These are phyloP conservation scores for Cyberlindnera americana DNA, from an alignment of 805 yeast genomes.

Conservation along the genomic window DNA sequence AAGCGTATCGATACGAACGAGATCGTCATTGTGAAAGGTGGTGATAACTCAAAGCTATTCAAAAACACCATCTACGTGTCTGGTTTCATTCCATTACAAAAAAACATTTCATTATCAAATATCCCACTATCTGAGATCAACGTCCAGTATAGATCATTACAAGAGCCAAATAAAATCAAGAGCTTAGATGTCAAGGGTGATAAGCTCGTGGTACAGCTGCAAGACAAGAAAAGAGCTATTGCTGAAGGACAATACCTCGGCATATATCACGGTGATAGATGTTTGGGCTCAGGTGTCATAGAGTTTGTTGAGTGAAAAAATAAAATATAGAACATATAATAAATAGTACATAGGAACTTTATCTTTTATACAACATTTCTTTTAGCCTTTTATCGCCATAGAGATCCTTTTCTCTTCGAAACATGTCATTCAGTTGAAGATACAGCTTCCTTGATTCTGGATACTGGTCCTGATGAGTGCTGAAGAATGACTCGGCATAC, in stretches of 20 bases:
- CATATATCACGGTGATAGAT: slow-evolving; percentile 59
- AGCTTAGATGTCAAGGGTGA: slow-evolving; percentile 16
- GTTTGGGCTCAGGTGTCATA: slow-evolving; percentile 63
- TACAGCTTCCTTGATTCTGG: slow-evolving; percentile 12
- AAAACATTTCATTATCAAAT: slow-evolving; percentile 3
- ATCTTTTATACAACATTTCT: slow-evolving; percentile 13
- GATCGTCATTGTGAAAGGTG: slow-evolving; percentile 73
- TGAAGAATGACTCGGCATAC: slow-evolving; percentile 13
- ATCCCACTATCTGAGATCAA: slow-evolving; percentile 30
- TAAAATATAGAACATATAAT: neutral
- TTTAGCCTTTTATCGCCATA: slow-evolving; percentile 11
- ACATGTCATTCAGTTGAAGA: slow-evolving; percentile 5
- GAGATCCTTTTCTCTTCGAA: slow-evolving; percentile 9
- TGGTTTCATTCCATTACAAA: slow-evolving; percentile 31
- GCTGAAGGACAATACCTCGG: slow-evolving; percentile 89
- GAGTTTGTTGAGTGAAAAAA: slow-evolving; percentile 7
- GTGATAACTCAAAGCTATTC: slow-evolving; percentile 53
- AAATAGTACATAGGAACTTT: neutral
- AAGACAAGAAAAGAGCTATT: slow-evolving; percentile 58
- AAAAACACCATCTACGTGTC: slow-evolving; percentile 39
- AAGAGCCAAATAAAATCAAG: slow-evolving; percentile 45
- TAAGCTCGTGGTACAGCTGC: slow-evolving; percentile 36
- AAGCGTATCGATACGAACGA: slow-evolving; percentile 65
- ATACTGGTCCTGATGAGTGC: slow-evolving; percentile 8
- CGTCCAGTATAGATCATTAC: slow-evolving; percentile 74